These are phyloP conservation scores for Aspergillus sp. DNA, from an alignment of 2,329 filamentous ascomycete genomes.

Conservation along the genomic window DNA sequence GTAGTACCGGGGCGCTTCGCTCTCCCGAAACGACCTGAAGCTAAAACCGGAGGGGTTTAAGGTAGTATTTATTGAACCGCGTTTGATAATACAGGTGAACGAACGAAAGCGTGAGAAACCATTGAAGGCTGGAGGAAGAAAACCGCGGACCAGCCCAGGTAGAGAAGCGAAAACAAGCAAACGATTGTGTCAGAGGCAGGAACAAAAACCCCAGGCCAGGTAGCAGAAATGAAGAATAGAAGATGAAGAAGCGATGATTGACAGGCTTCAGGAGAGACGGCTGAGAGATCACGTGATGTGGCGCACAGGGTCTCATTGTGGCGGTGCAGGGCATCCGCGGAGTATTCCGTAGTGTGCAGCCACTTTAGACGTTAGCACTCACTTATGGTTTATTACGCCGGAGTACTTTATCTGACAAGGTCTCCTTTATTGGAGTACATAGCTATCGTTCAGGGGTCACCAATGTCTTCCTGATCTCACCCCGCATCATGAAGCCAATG, in stretches of 20 bases:
- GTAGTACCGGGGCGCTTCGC: slow-evolving; percentile 10
- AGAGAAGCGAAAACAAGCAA: slow-evolving; percentile 2
- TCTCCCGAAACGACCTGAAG: slow-evolving; percentile 8
- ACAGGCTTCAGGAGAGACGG: too few species aligned
- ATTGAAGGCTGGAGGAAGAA: slow-evolving; percentile 19
- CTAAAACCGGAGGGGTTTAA: neutral
- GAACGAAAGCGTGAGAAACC: slow-evolving; percentile 16
- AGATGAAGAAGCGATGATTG: neutral
- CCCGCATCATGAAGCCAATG: slow-evolving; percentile 13
- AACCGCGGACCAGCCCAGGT: slow-evolving; percentile 16
- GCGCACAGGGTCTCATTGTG: neutral
- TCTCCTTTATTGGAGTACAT: too few species aligned
- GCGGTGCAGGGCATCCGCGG: neutral
- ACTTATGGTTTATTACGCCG: too few species aligned
- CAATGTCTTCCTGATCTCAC: too few species aligned
- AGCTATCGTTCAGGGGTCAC: too few species aligned
- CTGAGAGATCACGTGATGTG: too few species aligned
- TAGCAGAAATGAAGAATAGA: neutral
- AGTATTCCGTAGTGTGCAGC: too few species aligned
- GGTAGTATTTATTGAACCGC: neutral
- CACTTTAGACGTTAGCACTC: neutral
- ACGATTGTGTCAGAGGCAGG: neutral
- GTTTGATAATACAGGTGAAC: slow-evolving; percentile 15
- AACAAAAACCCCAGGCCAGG: neutral
- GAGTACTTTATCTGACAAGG: too few species aligned